Base-by-base conservation (phyloP, 2,329 filamentous ascomycete genomes). In the Aspergillus novoparasiticus region DNA sequence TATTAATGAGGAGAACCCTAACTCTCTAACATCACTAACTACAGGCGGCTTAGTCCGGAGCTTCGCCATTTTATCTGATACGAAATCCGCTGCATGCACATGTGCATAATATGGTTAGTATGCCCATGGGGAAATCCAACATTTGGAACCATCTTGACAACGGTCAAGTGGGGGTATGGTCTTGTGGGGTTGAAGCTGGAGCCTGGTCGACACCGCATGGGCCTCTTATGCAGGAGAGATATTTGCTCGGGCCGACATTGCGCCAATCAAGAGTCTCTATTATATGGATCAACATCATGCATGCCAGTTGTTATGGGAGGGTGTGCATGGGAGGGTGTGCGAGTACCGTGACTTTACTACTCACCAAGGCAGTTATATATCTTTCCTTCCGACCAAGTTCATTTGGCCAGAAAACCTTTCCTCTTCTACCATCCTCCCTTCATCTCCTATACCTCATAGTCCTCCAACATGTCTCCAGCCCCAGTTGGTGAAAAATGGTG, bases 401-500 rank as follows among this genome's bases (percentile, higher is more conserved):
- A 26, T 19, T 50, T 5, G 10, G 6, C 23, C 26, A 11, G 12
- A n/a, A 28, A 19, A 1, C 14, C n/a, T 55, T 55, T 51, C 12
- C n/a, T 46, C 34, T 10, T 39, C 58, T 28, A 23, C 16, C 19
- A 23, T 26, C 53, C 16, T 48, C 39, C 21, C 21, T 28, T 9
- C 11, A 36, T 14, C 9, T 26, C n/a, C 43, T 28, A 8, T 48
- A 36, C 19, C 23, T 4, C 0, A 30, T 26, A n/a, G 3, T 14
- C 6, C 23, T 34, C 12, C 28, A 63, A 21, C 12, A 67, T 66
- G 63, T 59, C 66, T 21, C 60, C 59, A 23, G 55, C 59, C 21
- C 60, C 67, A 5, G 19, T 43, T 30, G 54, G 16, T 9, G 48
- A 63, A 21, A 68, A 64, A 19, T 79, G 77, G 77, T 79, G 77